A percentile compares a stretch with the other conserved stretches of the same genome.
Evolutionary conservation across 148 eudicot genomes (phyloP).

Genomic region (Chenopodium suecicum): DNA sequence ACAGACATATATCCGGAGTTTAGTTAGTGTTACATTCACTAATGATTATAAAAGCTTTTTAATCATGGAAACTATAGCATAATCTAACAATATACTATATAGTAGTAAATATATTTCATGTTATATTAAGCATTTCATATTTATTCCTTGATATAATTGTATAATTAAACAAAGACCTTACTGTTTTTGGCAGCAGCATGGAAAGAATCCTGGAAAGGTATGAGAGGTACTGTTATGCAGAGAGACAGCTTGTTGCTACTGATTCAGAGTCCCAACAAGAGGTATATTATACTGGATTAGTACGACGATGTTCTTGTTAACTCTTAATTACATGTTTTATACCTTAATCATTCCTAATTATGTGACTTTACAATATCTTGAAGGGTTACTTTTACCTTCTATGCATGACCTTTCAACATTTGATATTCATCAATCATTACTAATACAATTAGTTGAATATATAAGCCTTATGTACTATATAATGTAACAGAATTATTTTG

Average conservation of each 20-base stretch:
- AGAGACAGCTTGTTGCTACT: constrained; percentile 40
- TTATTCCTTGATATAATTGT: too few relatives aligned
- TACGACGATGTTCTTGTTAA: background rate
- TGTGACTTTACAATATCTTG: background rate
- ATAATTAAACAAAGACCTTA: background rate
- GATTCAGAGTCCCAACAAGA: constrained; percentile 39
- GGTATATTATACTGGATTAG: constrained; percentile 28
- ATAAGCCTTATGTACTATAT: background rate
- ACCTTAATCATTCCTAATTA: background rate
- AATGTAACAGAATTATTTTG: background rate
- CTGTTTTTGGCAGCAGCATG: constrained; percentile 47
- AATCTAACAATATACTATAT: background rate
- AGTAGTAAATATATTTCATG: background rate
- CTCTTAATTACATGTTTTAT: background rate
- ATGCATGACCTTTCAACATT: background rate
- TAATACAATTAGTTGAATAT: background rate
- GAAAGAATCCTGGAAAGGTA: constrained; percentile 74
- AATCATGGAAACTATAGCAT: background rate
- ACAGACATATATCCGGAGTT: background rate
- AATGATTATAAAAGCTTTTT: background rate
- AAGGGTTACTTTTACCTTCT: background rate
- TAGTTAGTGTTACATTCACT: constrained; percentile 9
- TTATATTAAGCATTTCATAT: background rate
- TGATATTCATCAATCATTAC: background rate
- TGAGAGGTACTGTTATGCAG: constrained; percentile 61